These are phyloP conservation scores for Didymella arachidicola DNA, from an alignment of 2,329 filamentous ascomycete genomes.

Conservation along the genomic window DNA sequence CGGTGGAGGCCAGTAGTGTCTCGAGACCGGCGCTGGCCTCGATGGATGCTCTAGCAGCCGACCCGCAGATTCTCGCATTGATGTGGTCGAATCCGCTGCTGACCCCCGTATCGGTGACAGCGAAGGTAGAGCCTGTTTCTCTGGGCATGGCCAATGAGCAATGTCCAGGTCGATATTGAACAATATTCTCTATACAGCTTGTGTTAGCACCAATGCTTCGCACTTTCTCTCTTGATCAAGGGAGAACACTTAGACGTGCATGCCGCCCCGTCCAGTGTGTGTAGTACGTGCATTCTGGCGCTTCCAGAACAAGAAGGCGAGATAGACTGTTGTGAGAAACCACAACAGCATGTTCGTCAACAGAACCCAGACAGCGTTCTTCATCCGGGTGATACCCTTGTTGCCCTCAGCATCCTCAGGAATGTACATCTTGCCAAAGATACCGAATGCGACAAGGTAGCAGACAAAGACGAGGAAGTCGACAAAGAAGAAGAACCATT, in stretches of 20 bases:
- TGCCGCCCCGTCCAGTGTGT: constrained; percentile 28
- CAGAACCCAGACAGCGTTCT: constrained; percentile 85
- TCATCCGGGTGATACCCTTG: constrained; percentile 75
- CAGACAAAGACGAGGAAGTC: constrained; percentile 75
- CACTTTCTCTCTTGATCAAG: constrained; percentile 9
- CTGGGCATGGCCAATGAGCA: constrained; percentile 10
- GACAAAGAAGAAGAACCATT: constrained; percentile 68
- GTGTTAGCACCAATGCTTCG: constrained; percentile 10
- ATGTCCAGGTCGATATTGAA: constrained; percentile 17
- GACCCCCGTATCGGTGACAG: constrained; percentile 1
- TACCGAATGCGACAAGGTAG: constrained; percentile 82
- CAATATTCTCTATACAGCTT: constrained; percentile 7
- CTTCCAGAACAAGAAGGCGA: constrained; percentile 65
- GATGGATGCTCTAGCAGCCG: neutral
- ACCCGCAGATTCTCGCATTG: neutral
- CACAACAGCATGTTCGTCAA: constrained; percentile 78
- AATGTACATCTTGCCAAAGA: constrained; percentile 85
- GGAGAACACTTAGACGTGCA: constrained; percentile 33
- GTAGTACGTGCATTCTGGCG: constrained; percentile 40
- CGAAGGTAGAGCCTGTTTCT: neutral
- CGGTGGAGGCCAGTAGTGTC: constrained; percentile 16
- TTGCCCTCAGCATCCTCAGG: constrained; percentile 70
- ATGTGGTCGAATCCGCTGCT: neutral
- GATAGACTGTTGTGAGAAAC: constrained; percentile 68
- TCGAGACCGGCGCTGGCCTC: constrained; percentile 7